These are phyloP conservation scores for Paspalum notatum DNA, from an alignment of 176 grass and related monocot genomes.

Conservation along the genomic window DNA sequence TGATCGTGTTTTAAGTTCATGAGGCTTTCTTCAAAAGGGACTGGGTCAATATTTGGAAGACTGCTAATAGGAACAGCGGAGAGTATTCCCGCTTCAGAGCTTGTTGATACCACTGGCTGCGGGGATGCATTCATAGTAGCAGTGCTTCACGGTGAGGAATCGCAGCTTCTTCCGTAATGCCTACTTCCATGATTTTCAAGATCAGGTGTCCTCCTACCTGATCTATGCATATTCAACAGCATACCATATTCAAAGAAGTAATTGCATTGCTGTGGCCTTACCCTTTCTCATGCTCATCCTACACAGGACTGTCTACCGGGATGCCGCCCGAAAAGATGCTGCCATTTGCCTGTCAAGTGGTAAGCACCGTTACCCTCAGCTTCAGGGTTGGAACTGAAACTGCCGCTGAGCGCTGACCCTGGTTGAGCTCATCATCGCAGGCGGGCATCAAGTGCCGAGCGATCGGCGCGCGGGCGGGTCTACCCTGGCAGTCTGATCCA, in stretches of 20 bases:
- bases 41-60: constrained; percentile 34
- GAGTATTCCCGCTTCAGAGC: constrained; percentile 49
- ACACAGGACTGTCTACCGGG: constrained; percentile 38
- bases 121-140: constrained; percentile 68
- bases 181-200: too few species aligned
- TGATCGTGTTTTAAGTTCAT: constrained; percentile 25
- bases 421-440: not conserved
- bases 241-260: too few species aligned
- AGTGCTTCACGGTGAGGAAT: constrained; percentile 47
- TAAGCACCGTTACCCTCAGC: constrained; percentile 27
- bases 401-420: not conserved
- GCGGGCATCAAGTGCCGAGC: constrained; percentile 43
- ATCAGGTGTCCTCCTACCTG: too few species aligned
- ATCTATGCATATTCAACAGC: too few species aligned
- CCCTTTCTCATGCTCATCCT: not conserved
- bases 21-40: constrained; percentile 34
- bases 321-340: constrained; percentile 49
- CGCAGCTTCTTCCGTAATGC: not conserved
- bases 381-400: not conserved
- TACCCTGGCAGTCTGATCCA: constrained; percentile 43
- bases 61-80: constrained; percentile 54
- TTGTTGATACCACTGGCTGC: constrained; percentile 64
- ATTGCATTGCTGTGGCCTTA: not conserved
- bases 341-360: constrained; percentile 58
- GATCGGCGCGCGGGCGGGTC: constrained; percentile 32